Conservation (phyloP, 1,139 yeast genomes). For the Debaryomyces nepalensis region DNA sequence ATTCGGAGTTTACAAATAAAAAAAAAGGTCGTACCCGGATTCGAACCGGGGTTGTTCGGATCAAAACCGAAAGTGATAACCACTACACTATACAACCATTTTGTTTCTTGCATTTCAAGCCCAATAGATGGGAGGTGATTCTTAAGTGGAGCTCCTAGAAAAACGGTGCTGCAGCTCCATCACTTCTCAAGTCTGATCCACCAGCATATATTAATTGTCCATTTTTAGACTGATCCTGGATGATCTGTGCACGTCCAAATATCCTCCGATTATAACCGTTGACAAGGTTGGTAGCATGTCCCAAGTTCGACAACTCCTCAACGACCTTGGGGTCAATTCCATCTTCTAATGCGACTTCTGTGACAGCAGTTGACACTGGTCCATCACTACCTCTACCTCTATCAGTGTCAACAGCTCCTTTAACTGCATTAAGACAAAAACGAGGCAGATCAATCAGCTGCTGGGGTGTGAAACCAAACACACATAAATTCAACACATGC, state of each 20-base stretch:
- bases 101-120: not conserved
- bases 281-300: slow-evolving; percentile 60
- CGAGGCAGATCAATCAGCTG: slow-evolving; percentile 79
- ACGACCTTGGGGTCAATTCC: slow-evolving; percentile 55
- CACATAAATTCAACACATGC: slow-evolving; percentile 66
- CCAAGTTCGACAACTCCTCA: slow-evolving; percentile 50
- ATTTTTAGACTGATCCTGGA: slow-evolving; percentile 47
- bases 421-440: slow-evolving; percentile 61
- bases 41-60: slow-evolving; percentile 95
- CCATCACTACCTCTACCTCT: slow-evolving; percentile 67
- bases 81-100: slow-evolving; percentile 41
- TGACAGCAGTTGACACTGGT: slow-evolving; percentile 63
- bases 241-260: slow-evolving; percentile 80
- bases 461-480: slow-evolving; percentile 73
- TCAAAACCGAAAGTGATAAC: slow-evolving; percentile 58
- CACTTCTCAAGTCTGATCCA: slow-evolving; percentile 81
- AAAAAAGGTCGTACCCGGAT: slow-evolving; percentile 88
- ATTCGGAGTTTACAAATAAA: slow-evolving; percentile 19
- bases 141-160: not conserved
- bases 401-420: slow-evolving; percentile 46
- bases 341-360: slow-evolving; percentile 68
- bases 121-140: not conserved
- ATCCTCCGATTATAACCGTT: slow-evolving; percentile 49
- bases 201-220: slow-evolving; percentile 60
- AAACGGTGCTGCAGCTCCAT: slow-evolving; percentile 72